Base-by-base conservation (phyloP, 306 rosid genomes). In the Prosopis cineraria region DNA sequence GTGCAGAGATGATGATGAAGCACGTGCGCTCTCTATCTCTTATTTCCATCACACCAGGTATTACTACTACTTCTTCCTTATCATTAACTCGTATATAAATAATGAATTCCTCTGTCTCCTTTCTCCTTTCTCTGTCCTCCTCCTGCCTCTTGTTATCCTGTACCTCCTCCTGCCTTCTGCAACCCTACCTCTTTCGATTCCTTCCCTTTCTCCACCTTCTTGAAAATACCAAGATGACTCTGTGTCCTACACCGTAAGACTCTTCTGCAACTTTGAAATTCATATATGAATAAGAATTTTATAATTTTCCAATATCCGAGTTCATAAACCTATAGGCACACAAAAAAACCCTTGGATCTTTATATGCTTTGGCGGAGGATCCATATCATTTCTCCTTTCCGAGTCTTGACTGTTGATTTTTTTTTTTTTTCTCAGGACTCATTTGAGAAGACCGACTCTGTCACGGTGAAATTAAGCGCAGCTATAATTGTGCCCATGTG, bases 11-110 rank as follows among this genome's bases (percentile, higher is more conserved):
- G 89, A 85, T 85, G 82, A 91, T 80, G 90, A 83, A 90, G 73
- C 99, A 93, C 97, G 97, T 96, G 99, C 85, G 77, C 74, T 40
- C 84, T 77, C 88, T 59, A 91, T 36, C 83, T 77, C 88, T 59
- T 91, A 81, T 90, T 88, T 87, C 87, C 79, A 33, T 86, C 89
- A 83, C 91, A 84, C 84, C 87, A 86, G 90, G 97, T 52, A 52
- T 17, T n/a, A 9, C 59, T 50, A n/a, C 1, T 91, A 89, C 72
- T 5, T 3, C 65, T 10, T 7, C 74, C 48, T 53, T 53, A 77
- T 75, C 84, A 73, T 77, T 66, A 77, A 44, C 72, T 65, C 75
- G n/a, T n/a, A 30, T 31, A 55, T 71, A 73, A 67, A 80, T 55
- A 73, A 64, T 77, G 34, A 67, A 74, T 60, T 37, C 76, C 74